Evolutionary conservation across 2,329 filamentous ascomycete species (phyloP), one percentile per base, ranked within the genome.

Genomic region (Aureobasidium sp.): DNA sequence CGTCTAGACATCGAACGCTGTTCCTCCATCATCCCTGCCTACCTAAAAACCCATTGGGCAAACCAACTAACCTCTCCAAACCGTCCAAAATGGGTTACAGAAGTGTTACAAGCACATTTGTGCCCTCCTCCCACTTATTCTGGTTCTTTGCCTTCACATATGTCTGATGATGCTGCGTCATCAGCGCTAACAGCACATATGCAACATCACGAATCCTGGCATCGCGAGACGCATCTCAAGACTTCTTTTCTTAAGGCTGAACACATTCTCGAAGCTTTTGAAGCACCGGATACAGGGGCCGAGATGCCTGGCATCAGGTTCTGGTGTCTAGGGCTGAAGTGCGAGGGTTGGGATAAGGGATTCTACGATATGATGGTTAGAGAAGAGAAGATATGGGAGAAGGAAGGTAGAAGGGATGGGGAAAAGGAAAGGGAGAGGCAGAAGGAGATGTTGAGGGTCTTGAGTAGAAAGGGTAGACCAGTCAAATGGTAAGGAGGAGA

Each of bases 271-370:
- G 52, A 71, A 20, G 72, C 74, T 1, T 80, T 79, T 65, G 67
- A 71, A 12, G 67, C 73, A 67, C 71, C 73, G 39, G 77, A 79
- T 67, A 69, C 71, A 0, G 37, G 36, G 12, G 76, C 73, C 41
- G 68, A 72, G 6, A 70, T 72, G 12, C 73, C 73, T 0, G 77
- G 76, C 6, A 68, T 80, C 9, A 71, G 78, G 20, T 71, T 80
- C 27, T 78, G 74, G 74, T 79, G 75, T 75, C 77, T 80, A 68
- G 80, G 80, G 56, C 69, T 80, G 32, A 66, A 78, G 67, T 80
- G 77, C 62, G 70, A 75, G 3, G 69, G 70, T 15, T 80, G 73
- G 68, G 75, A 77, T 51, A 59, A 64, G 12, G 71, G 70, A 2
- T 77, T 80, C 69, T 79, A 79, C 64, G 66, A 74, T 5, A 69